Percentiles rank a stretch among this genome's conserved stretches.
These are phyloP conservation scores for Trichoderma sp. DNA, from an alignment of 2,329 filamentous ascomycete species.

Conservation along the genomic window DNA sequence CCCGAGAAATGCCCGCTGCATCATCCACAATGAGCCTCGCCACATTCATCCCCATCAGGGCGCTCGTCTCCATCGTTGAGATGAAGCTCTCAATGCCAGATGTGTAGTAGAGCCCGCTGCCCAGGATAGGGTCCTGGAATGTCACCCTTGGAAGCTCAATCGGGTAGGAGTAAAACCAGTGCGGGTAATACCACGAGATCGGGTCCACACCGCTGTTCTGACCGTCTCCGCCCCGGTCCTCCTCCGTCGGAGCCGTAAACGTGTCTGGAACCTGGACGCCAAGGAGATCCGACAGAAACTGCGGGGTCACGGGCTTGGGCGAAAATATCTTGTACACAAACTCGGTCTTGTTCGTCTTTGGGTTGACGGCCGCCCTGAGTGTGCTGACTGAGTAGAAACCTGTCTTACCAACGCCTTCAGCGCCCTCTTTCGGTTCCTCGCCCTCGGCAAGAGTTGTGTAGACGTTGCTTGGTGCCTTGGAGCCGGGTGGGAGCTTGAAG, in stretches of 20 bases:
- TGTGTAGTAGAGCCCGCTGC: constrained; percentile 66
- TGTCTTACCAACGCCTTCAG: constrained; percentile 64
- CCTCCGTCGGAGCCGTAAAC: constrained; percentile 29
- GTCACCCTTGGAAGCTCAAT: constrained; percentile 79
- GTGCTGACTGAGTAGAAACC: constrained; percentile 86
- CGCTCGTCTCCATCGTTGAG: constrained; percentile 95
- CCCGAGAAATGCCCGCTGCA: constrained; percentile 35
- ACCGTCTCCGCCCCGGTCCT: constrained; percentile 25
- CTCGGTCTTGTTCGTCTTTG: constrained; percentile 52
- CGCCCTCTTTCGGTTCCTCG: constrained; percentile 50
- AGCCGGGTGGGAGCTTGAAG: constrained; percentile 64
- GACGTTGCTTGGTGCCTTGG: constrained; percentile 66
- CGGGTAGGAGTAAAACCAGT: constrained; percentile 82
- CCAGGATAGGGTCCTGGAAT: constrained; percentile 77
- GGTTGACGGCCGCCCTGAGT: constrained; percentile 62
- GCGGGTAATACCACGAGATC: constrained; percentile 75
- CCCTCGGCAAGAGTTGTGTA: constrained; percentile 74
- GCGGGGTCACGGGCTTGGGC: constrained; percentile 49
- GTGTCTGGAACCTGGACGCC: constrained; percentile 47
- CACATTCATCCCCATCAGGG: constrained; percentile 85
- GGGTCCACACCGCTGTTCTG: constrained; percentile 39
- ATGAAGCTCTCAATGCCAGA: constrained; percentile 89
- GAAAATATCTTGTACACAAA: constrained; percentile 67
- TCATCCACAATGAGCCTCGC: constrained; percentile 68
- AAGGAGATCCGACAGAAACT: constrained; percentile 54